A percentile compares a stretch with the other conserved stretches of the same genome.
phyloP scores from a whole-genome alignment of 805 yeast species.

The Spathaspora passalidarum region DNA sequence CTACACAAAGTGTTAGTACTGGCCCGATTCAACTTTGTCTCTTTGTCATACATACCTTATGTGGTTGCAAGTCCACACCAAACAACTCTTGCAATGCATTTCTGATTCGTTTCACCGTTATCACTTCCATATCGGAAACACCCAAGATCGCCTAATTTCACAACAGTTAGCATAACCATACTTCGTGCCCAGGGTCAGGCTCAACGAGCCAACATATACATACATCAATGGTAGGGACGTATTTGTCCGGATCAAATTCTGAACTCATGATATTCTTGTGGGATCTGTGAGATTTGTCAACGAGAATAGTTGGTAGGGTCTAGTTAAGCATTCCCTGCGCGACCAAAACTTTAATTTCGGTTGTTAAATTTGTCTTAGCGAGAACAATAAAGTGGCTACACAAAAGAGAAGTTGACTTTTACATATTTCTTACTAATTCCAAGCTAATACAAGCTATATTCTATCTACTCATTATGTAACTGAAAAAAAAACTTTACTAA shows the following conservation, averaged over 20 bases:
- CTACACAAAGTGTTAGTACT: slow-evolving; percentile 21
- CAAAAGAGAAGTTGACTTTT: too few species aligned
- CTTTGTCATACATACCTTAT: slow-evolving; percentile 33
- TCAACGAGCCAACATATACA: slow-evolving; percentile 15
- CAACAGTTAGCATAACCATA: slow-evolving; percentile 18
- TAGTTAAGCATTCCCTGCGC: too few species aligned
- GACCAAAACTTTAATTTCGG: too few species aligned
- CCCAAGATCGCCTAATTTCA: slow-evolving; percentile 60
- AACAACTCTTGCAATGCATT: slow-evolving; percentile 71
- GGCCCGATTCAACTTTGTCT: neutral
- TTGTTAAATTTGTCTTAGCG: too few species aligned
- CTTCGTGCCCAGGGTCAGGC: neutral
- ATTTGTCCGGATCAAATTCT: slow-evolving; percentile 25
- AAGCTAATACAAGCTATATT: too few species aligned
- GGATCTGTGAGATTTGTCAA: too few species aligned
- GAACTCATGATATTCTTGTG: neutral
- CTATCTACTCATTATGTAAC: neutral
- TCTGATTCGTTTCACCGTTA: slow-evolving; percentile 69
- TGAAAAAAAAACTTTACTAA: too few species aligned
- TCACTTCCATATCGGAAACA: slow-evolving; percentile 65
- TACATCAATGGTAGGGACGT: slow-evolving; percentile 65
- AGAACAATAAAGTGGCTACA: too few species aligned
- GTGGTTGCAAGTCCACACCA: slow-evolving; percentile 47
- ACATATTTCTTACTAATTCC: too few species aligned
- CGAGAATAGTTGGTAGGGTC: too few species aligned